These are phyloP conservation scores for Puccinia coronata DNA, from an alignment of 1,284 basidiomycete species.

Conservation along the genomic window DNA sequence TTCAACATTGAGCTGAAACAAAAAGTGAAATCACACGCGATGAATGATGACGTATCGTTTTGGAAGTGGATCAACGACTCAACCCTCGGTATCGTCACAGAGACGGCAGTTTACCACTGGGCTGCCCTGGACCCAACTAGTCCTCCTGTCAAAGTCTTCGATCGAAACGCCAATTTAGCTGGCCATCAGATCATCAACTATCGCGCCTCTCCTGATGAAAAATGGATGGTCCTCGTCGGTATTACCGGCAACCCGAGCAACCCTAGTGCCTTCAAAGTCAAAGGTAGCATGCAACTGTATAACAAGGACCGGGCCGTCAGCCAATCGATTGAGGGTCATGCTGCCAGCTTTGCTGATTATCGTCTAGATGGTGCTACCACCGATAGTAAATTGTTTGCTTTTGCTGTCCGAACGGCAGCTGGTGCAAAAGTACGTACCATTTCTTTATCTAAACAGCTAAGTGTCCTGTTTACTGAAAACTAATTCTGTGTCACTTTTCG, in stretches of 20 bases:
- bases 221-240: conserved; percentile 95
- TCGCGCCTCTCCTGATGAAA: conserved; percentile 84
- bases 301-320: conserved; percentile 88
- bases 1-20: conserved; percentile 98
- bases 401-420: conserved; percentile 89
- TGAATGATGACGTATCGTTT: conserved; percentile 92
- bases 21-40: conserved; percentile 94
- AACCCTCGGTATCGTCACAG: conserved; percentile 92
- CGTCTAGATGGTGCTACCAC: conserved; percentile 82
- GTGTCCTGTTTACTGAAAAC: conserved; percentile 6
- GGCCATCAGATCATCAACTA: conserved; percentile 99
- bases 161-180: conserved; percentile 89
- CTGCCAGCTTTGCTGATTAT: conserved; percentile 90
- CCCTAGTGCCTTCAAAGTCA: conserved; percentile 94
- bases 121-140: conserved; percentile 63
- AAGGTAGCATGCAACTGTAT: conserved; percentile 94
- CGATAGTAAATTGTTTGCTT: conserved; percentile 89
- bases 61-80: conserved; percentile 98
- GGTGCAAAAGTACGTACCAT: conserved; percentile 78
- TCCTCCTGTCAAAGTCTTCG: conserved; percentile 86
- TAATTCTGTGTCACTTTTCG: not conserved
- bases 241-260: conserved; percentile 91
- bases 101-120: conserved; percentile 93
- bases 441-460: not conserved
- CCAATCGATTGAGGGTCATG: conserved; percentile 98